phyloP scores from a whole-genome alignment of 805 yeast species.

The Wickerhamiella hasegawae region DNA sequence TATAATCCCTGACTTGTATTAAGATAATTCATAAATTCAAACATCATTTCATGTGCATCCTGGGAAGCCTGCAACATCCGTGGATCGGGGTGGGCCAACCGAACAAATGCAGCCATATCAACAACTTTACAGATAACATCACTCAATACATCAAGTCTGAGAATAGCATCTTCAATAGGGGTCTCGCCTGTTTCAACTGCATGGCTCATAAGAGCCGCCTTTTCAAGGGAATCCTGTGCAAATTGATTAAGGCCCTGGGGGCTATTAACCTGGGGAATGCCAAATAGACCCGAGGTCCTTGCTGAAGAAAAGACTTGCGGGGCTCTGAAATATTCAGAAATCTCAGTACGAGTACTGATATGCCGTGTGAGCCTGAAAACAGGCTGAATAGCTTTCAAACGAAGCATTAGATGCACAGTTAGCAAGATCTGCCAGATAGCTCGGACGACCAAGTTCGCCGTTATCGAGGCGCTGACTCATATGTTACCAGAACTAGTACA shows the following conservation, averaged over 20 bases:
- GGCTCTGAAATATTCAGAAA: too few species aligned
- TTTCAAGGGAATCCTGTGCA: constrained; percentile 42
- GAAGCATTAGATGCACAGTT: too few species aligned
- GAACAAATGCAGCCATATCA: constrained; percentile 81
- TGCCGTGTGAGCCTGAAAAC: too few species aligned
- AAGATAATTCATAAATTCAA: constrained; percentile 81
- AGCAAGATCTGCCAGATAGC: too few species aligned
- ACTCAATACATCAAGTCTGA: constrained; percentile 65
- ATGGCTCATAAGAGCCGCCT: constrained; percentile 40
- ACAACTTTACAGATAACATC: constrained; percentile 84
- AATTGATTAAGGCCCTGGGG: constrained; percentile 61
- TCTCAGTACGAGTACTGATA: too few species aligned
- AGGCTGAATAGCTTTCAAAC: too few species aligned
- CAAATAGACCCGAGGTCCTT: constrained; percentile 42
- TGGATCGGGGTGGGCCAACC: constrained; percentile 72
- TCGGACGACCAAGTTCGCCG: too few species aligned
- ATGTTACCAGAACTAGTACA: too few species aligned
- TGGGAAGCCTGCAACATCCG: constrained; percentile 69
- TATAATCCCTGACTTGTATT: constrained; percentile 72
- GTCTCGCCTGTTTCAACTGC: constrained; percentile 36
- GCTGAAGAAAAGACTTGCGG: background rate
- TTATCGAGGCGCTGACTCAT: too few species aligned
- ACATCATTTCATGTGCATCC: constrained; percentile 71
- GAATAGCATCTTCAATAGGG: constrained; percentile 31
- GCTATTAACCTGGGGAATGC: constrained; percentile 49